These are phyloP conservation scores for Saxispiralis lemnorum DNA, from an alignment of 495 filamentous ascomycete genomes.

Conservation along the genomic window DNA sequence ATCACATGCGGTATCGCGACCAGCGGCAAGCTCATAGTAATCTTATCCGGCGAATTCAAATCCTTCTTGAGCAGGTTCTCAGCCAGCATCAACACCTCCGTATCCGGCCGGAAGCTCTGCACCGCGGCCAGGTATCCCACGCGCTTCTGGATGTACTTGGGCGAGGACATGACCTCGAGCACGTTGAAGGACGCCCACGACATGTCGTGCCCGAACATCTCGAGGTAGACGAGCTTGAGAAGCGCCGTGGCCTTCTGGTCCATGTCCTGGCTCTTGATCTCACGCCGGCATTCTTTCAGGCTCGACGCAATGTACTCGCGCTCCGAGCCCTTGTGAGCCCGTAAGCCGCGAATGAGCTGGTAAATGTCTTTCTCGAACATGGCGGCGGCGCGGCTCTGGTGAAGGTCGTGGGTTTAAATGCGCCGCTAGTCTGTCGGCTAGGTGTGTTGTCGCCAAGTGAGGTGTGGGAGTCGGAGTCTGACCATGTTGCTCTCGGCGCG, in stretches of 20 bases:
- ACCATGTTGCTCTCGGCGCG: no score
- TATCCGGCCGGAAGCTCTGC: constrained; percentile 88
- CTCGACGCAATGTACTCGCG: constrained; percentile 81
- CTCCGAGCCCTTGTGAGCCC: constrained; percentile 85
- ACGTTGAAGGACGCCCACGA: constrained; percentile 98
- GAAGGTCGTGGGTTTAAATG: neutral
- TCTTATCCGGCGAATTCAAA: constrained; percentile 52
- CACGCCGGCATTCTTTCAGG: constrained; percentile 81
- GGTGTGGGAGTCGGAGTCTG: no score
- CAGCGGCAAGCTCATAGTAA: constrained; percentile 68
- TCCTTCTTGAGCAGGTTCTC: constrained; percentile 98
- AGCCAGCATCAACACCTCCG: constrained; percentile 92
- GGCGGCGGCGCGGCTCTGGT: neutral
- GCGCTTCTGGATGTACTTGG: constrained; percentile 84
- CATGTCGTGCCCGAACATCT: constrained; percentile 99
- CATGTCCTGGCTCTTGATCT: constrained; percentile 83
- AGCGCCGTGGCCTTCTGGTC: constrained; percentile 92
- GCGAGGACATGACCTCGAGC: constrained; percentile 91
- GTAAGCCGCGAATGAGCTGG: constrained; percentile 90
- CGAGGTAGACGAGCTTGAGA: constrained; percentile 85
- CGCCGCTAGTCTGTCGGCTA: no score
- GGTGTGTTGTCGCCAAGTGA: no score
- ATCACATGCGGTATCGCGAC: constrained; percentile 79
- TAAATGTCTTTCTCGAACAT: constrained; percentile 99
- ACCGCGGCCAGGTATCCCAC: constrained; percentile 92